A percentile compares a stretch with the other conserved stretches of the same genome.
These are phyloP conservation scores for Ceratocystis lukuohia DNA, from an alignment of 2,329 filamentous ascomycete genomes.

Conservation along the genomic window DNA sequence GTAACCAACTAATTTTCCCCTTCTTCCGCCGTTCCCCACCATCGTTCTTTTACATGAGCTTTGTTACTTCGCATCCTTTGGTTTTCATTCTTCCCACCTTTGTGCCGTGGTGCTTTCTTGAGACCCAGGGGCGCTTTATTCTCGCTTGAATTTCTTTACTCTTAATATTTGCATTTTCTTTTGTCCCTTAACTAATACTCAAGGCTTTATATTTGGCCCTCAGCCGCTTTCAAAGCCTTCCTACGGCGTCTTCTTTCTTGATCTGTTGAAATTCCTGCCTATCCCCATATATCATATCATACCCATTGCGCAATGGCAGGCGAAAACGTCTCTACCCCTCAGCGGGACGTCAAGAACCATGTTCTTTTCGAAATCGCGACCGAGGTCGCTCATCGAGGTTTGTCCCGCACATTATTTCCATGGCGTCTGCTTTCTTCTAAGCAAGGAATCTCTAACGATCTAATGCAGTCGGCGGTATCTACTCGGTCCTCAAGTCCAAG, in stretches of 20 bases:
- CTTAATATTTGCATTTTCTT: background rate
- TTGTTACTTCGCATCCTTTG: constrained; percentile 6
- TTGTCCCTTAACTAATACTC: constrained; percentile 8
- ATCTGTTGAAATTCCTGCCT: constrained; percentile 1
- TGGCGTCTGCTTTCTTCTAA: background rate
- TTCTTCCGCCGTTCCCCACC: constrained; percentile 12
- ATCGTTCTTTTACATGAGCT: constrained; percentile 15
- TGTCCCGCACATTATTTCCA: constrained; percentile 22
- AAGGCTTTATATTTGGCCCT: constrained; percentile 2
- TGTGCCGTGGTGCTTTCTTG: background rate
- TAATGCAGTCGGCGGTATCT: constrained; percentile 78
- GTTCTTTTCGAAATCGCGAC: constrained; percentile 93
- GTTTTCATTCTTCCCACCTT: background rate
- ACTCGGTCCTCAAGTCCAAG: constrained; percentile 98
- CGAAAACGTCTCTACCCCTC: constrained; percentile 30
- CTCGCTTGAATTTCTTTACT: background rate
- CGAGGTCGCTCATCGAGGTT: constrained; percentile 92
- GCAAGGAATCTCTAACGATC: constrained; percentile 8
- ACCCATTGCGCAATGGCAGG: constrained; percentile 16
- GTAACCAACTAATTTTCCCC: constrained; percentile 10
- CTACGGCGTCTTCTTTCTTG: constrained; percentile 3
- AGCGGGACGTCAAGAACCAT: constrained; percentile 80
- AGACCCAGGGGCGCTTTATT: constrained; percentile 11
- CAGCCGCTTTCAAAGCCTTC: background rate
- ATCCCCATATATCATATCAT: background rate